Conservation (phyloP, 2,329 filamentous ascomycete genomes). For the Aspergillus terreus region DNA sequence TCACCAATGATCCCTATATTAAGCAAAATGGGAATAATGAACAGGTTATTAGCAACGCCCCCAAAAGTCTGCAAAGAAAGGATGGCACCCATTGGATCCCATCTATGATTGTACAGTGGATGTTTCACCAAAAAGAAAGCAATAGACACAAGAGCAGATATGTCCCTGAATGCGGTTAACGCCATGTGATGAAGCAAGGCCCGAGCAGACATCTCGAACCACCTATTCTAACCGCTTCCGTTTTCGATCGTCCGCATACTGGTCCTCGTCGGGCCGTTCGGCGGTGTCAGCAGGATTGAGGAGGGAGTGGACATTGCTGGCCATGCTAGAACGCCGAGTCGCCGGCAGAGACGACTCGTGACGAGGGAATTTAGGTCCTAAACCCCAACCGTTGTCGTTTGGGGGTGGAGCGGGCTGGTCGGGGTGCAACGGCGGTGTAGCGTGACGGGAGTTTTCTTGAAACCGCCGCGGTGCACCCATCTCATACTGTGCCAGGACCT, state of each 20-base stretch:
- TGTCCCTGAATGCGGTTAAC: not conserved
- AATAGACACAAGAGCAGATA: slow-evolving; percentile 1
- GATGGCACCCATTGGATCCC: not conserved
- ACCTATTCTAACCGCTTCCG: slow-evolving; percentile 53
- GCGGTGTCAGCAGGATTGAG: slow-evolving; percentile 67
- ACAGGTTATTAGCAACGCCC: not conserved
- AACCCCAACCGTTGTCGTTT: slow-evolving; percentile 54
- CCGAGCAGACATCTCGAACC: not conserved
- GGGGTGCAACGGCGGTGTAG: slow-evolving; percentile 50
- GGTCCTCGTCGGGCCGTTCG: slow-evolving; percentile 62
- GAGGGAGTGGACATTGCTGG: slow-evolving; percentile 64
- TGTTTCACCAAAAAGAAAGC: not conserved
- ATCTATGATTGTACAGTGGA: slow-evolving; percentile 1
- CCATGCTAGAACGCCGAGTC: slow-evolving; percentile 68
- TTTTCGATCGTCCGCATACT: slow-evolving; percentile 58
- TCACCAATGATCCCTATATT: no score
- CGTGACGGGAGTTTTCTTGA: slow-evolving; percentile 47
- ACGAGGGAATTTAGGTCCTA: slow-evolving; percentile 42
- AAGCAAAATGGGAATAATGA: not conserved
- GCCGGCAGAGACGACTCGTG: slow-evolving; percentile 49
- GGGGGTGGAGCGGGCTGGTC: slow-evolving; percentile 49
- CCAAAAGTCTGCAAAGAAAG: not conserved
- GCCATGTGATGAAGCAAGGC: not conserved
- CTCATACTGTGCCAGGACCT: slow-evolving; percentile 63
- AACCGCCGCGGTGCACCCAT: slow-evolving; percentile 53